Base-by-base conservation (phyloP, 805 yeast genomes). In the Tetrapisispora iriomotensis region DNA sequence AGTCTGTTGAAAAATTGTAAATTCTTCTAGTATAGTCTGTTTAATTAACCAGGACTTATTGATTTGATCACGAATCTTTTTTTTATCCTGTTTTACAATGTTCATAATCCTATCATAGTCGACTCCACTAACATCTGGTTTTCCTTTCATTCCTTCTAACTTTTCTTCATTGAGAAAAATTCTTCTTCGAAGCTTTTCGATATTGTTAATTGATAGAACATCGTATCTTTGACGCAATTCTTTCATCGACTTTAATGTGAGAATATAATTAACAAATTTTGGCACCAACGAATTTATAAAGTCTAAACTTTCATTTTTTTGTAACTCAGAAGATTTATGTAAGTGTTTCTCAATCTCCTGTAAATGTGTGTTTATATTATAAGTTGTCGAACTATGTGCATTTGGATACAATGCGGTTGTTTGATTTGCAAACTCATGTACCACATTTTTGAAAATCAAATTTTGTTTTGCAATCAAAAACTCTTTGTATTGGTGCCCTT, bases 41-140 rank as follows among this genome's bases (percentile, higher is more conserved):
- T 85, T 82, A 36, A 88, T 79, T 33, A 87, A 65, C 94, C 94
- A 85, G 49, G 79, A 81, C 45, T 81, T 71, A 58, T 82, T 82
- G 38, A 77, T 67, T 55, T 80, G 87, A 36, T 70, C 71, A 43
- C 71, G 69, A 39, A 88, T 78, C 13, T 66, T 62, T 41, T 65
- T 64, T 51, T 73, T 74, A 52, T 82, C 90, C 38, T 74, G 65
- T 36, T 73, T 71, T 33, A 85, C 79, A 27, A 64, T 53, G n/a
- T 62, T 64, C 35, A 54, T 66, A 42, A 75, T 60, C 51, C 65
- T 75, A 45, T 75, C 85, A 49, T 76, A 72, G 49, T 78, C 92
- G 15, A 73, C 68, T 4, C 83, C 90, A 50, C 75, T 79, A 2
- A 72, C 74, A 47, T 82, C 94, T 1, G 82, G 81, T 45, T 80